These are phyloP conservation scores for Scorias spongiosa DNA, from an alignment of 2,329 filamentous ascomycete genomes.

Conservation along the genomic window DNA sequence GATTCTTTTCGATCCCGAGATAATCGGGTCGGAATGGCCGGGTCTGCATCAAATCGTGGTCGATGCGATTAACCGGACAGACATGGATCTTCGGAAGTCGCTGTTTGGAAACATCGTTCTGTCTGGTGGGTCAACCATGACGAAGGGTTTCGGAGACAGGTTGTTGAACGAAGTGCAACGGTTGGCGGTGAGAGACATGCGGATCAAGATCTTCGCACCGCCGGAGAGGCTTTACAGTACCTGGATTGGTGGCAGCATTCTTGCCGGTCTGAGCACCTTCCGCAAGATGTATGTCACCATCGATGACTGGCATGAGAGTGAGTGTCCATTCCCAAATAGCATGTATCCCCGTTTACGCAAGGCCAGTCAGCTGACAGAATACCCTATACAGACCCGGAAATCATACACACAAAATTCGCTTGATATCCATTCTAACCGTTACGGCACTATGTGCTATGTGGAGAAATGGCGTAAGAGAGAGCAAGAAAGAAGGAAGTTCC, in stretches of 20 bases:
- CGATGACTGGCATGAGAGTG: constrained; percentile 94
- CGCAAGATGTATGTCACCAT: constrained; percentile 99
- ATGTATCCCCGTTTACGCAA: too few species aligned
- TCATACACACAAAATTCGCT: constrained; percentile 96
- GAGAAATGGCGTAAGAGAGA: too few species aligned
- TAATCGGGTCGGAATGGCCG: constrained; percentile 92
- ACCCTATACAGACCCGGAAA: constrained; percentile 53
- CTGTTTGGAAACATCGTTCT: constrained; percentile 95
- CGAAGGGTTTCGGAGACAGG: constrained; percentile 90
- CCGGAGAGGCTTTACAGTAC: constrained; percentile 97
- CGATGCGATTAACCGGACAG: constrained; percentile 85
- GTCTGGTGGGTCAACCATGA: constrained; percentile 88
- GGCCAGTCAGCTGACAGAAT: too few species aligned
- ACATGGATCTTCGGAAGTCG: constrained; percentile 86
- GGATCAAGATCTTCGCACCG: constrained; percentile 97
- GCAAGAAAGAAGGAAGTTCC: too few species aligned
- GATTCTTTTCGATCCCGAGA: constrained; percentile 92
- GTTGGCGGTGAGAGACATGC: constrained; percentile 95
- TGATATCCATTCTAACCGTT: constrained; percentile 27
- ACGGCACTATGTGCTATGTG: not conserved
- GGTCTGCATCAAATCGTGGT: constrained; percentile 97
- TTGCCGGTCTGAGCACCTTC: constrained; percentile 93
- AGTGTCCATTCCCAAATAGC: constrained; percentile 8
- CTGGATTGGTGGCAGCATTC: constrained; percentile 96
- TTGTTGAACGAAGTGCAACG: constrained; percentile 83